Base-by-base conservation (phyloP, 2,329 filamentous ascomycete genomes). In the Penicillium sp. region DNA sequence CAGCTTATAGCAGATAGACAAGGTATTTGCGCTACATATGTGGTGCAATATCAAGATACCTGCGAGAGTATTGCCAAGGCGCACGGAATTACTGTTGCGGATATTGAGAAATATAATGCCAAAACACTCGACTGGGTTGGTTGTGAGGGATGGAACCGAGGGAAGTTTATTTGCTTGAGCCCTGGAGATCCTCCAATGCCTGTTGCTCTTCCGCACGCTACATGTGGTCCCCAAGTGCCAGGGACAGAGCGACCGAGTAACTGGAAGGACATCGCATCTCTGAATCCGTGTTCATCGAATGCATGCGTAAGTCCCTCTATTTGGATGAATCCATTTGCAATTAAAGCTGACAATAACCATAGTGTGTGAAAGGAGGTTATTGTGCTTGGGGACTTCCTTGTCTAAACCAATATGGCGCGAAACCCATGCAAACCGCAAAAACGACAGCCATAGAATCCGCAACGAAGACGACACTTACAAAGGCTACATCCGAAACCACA, bases 201-300 rank as follows among this genome's bases (percentile, higher is more conserved):
- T 4, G 61, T 67, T 0, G 45, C 61, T 0, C 53, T 72, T 7
- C 31, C 60, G 2, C 69, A 72, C 41, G 69, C 69, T 6, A 51
- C 68, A 1, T 77, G 77, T 56, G 75, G 77, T 0, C 77, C 76
- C 1, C 64, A 69, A 37, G 64, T 69, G 1, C 66, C 67, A 3
- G 70, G 71, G 1, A 75, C 73, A 0, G 42, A 55, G 11, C 39
- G 54, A 7, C 68, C 72, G 0, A 14, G 58, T 0, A 52, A 58
- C 16, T 66, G 62, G 14, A 66, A 52, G 3, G 55, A 62, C 4
- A 4, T 54, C 1, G 38, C 23, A 7, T 28, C 32, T 24, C 22
- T 54, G 20, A 54, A 54, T 27, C 49, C 38, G 1, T 54, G 51
- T 16, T 11, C 34, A 6, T 16, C 8, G 6, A 40, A 39, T n/a